These are phyloP conservation scores for Ecytonucleospora hepatopenaei DNA, from an alignment of 371 early-diverging fungal genomes.

Conservation along the genomic window DNA sequence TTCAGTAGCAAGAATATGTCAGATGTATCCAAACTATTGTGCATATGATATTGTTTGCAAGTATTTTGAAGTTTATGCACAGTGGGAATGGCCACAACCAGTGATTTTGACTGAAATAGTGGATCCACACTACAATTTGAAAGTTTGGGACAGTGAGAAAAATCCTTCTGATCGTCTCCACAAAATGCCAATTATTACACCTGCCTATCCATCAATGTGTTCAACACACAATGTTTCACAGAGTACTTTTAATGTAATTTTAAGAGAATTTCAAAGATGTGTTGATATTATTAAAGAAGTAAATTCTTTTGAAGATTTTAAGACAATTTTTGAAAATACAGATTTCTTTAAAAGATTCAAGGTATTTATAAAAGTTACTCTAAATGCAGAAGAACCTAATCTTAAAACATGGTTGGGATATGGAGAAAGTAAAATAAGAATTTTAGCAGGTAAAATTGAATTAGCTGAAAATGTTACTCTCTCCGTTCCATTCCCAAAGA, in stretches of 20 bases:
- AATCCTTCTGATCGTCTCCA: constrained; percentile 76
- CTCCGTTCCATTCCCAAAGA: constrained; percentile 78
- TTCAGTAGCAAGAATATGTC: constrained; percentile 85
- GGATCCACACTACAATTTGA: constrained; percentile 72
- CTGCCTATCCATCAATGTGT: constrained; percentile 97
- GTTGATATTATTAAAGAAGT: constrained; percentile 26
- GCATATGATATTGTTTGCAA: constrained; percentile 70
- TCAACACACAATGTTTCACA: constrained; percentile 89
- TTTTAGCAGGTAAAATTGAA: constrained; percentile 74
- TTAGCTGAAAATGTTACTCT: constrained; percentile 63
- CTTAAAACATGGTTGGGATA: constrained; percentile 65
- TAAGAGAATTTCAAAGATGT: constrained; percentile 63
- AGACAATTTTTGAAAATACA: constrained; percentile 65
- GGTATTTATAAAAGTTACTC: constrained; percentile 76
- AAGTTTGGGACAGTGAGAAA: constrained; percentile 90
- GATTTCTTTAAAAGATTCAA: constrained; percentile 78
- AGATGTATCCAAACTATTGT: constrained; percentile 83
- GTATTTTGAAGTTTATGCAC: constrained; percentile 73
- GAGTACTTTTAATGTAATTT: constrained; percentile 73
- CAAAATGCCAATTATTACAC: constrained; percentile 97
- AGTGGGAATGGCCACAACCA: constrained; percentile 95
- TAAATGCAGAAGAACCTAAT: constrained; percentile 13
- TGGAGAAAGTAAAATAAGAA: constrained; percentile 79
- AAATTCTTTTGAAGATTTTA: constrained; percentile 37
- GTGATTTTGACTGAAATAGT: constrained; percentile 78